These are phyloP conservation scores for Lepidium aucheri DNA, from an alignment of 345 rosid genomes.

Conservation along the genomic window DNA sequence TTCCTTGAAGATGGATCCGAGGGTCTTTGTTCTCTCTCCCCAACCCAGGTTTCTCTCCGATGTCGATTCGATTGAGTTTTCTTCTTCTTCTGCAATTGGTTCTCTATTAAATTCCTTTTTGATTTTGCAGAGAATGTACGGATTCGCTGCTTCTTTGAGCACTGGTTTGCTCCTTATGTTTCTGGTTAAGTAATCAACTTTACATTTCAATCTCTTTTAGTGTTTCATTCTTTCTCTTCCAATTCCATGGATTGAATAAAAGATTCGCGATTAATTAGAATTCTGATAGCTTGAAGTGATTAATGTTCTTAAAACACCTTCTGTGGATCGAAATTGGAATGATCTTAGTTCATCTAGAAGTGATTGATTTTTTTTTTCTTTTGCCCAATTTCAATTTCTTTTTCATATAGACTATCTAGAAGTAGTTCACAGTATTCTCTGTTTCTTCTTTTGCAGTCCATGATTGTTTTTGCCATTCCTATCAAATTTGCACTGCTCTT, in stretches of 20 bases:
- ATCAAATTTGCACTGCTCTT: conserved; percentile 84
- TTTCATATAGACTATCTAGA: not conserved
- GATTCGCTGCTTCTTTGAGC: conserved; percentile 54
- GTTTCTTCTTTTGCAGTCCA: conserved; percentile 46
- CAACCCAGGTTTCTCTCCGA: conserved; percentile 46
- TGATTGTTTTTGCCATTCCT: conserved; percentile 70
- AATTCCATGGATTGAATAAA: not conserved
- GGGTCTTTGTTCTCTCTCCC: conserved; percentile 60
- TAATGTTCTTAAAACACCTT: not conserved
- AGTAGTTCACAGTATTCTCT: not conserved
- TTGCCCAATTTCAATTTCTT: too few species aligned
- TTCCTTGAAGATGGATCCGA: conserved; percentile 62
- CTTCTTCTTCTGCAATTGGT: not conserved
- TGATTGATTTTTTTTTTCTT: too few species aligned
- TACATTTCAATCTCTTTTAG: not conserved
- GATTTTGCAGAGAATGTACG: conserved; percentile 60
- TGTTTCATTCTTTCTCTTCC: not conserved
- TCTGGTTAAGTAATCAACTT: conserved; percentile 42
- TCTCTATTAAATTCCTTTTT: not conserved
- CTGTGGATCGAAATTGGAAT: not conserved
- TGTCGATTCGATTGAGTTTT: not conserved
- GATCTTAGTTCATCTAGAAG: not conserved
- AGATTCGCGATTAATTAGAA: not conserved
- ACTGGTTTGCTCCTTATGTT: conserved; percentile 67
- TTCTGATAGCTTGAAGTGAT: not conserved